phyloP scores from a whole-genome alignment of 805 yeast species.

The Candida sithepensis region DNA sequence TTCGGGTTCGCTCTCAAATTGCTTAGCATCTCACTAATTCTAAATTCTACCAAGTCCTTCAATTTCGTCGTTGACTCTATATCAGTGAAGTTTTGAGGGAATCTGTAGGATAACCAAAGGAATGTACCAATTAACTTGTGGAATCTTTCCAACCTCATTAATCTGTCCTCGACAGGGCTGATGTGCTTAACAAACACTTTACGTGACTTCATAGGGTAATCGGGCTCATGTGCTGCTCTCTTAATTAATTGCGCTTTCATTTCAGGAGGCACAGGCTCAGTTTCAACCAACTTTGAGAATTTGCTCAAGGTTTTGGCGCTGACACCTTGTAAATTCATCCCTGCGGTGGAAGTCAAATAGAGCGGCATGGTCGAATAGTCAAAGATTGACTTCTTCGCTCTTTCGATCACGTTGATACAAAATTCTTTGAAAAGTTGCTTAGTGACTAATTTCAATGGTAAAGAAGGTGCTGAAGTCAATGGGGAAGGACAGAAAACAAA shows the following conservation, averaged over 20 bases:
- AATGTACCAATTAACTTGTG: slow-evolving; percentile 67
- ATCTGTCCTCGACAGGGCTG: slow-evolving; percentile 28
- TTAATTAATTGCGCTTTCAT: slow-evolving; percentile 16
- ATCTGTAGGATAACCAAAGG: slow-evolving; percentile 85
- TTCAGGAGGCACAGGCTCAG: slow-evolving; percentile 27
- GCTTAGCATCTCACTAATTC: slow-evolving; percentile 48
- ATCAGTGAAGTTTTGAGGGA: slow-evolving; percentile 78
- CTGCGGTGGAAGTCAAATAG: slow-evolving; percentile 21
- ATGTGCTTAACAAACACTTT: slow-evolving; percentile 16
- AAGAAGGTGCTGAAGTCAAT: slow-evolving; percentile 20
- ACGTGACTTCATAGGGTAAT: slow-evolving; percentile 13
- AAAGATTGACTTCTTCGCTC: slow-evolving; percentile 51
- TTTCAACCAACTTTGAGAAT: slow-evolving; percentile 10
- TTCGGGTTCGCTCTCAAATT: slow-evolving; percentile 23
- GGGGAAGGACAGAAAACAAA: slow-evolving; percentile 36
- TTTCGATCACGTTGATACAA: slow-evolving; percentile 52
- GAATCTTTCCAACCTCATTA: slow-evolving; percentile 51
- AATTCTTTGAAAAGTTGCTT: slow-evolving; percentile 42
- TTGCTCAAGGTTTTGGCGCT: slow-evolving; percentile 10
- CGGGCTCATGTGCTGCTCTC: slow-evolving; percentile 6
- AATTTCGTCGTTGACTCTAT: slow-evolving; percentile 68
- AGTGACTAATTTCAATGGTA: slow-evolving; percentile 22
- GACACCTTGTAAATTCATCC: slow-evolving; percentile 11
- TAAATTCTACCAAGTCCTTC: slow-evolving; percentile 63
- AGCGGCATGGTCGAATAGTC: slow-evolving; percentile 39